Evolutionary conservation across 345 rosid species (phyloP), one percentile per base, ranked within the genome.

Genomic region (Eucalyptus rudis): DNA sequence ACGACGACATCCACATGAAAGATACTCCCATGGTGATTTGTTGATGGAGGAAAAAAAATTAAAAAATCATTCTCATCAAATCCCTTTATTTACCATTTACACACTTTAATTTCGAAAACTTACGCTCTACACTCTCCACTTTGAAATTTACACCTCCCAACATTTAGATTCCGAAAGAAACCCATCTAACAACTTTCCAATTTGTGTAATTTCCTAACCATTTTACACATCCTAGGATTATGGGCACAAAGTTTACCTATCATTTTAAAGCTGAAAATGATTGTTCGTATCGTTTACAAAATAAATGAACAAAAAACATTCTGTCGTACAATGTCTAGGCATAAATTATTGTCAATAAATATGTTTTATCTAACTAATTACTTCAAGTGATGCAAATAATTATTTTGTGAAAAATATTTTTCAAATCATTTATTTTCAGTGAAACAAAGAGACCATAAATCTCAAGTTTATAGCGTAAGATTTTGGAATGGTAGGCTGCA

Each of bases 371-470:
- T 2, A 1, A 36, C 27, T 36, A 71, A 71, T 10, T 31, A 4
- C 7, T 31, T 68, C 3, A 16, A 33, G 3, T 10, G 2, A 68
- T 68, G 4, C 10, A 68, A 33, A 20, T 31, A 3, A 4, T 31
- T 68, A 31, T 68, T 68, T 68, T 64, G 8, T 7, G 1, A 59
- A 66, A 71, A 16, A 5, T 36, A 17, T 71, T 71, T 68, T 68
- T 1, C 4, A 36, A 71, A 5, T 71, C 4, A 71, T 19, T 36
- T 7, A 5, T 36, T 71, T 36, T 0, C 3, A 0, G 1, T 0
- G 0, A 36, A 19, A 19, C 2, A 71, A 19, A 71, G 1, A 6
- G 8, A 33, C 13, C 7, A 17, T 10, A 17, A 71, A 17, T 64
- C 76, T 64, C 36, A 29, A 14, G 76, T n/a, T 64, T 7, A n/a